These are phyloP conservation scores for Ambrosia artemisiifolia DNA, from an alignment of 129 eudicot species.

Conservation along the genomic window DNA sequence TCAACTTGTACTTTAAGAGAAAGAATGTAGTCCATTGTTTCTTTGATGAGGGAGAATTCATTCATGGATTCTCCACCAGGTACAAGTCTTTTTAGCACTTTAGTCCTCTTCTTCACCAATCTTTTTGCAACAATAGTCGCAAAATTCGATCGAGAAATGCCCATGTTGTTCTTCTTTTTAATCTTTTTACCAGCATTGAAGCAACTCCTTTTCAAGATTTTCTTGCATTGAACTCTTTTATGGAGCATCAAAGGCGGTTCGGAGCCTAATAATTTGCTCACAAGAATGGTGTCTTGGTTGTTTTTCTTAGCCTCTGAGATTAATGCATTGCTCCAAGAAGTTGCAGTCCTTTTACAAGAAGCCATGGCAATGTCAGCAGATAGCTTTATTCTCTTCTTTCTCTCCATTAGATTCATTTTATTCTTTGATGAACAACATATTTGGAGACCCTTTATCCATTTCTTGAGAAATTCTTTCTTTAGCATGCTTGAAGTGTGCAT, in stretches of 20 bases:
- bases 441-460: slow-evolving; percentile 70
- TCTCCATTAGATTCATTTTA: slow-evolving; percentile 47
- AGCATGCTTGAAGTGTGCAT: slow-evolving; percentile 30
- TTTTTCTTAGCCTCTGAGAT: slow-evolving; percentile 39
- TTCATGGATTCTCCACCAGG: slow-evolving; percentile 78
- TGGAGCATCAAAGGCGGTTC: background rate
- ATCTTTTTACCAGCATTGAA: slow-evolving; percentile 12
- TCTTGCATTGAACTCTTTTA: slow-evolving; percentile 41
- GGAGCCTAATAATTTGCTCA: slow-evolving; percentile 28
- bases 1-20: slow-evolving; percentile 70
- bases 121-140: slow-evolving; percentile 49
- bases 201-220: slow-evolving; percentile 44
- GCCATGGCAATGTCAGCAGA: slow-evolving; percentile 82
- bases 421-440: slow-evolving; percentile 43
- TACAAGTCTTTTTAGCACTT: slow-evolving; percentile 64
- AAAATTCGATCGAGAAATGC: background rate
- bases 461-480: slow-evolving; percentile 56
- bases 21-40: slow-evolving; percentile 69
- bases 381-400: slow-evolving; percentile 59
- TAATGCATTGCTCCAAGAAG: slow-evolving; percentile 63
- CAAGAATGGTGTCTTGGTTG: slow-evolving; percentile 18
- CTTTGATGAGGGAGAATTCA: slow-evolving; percentile 50
- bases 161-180: slow-evolving; percentile 14
- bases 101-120: slow-evolving; percentile 58
- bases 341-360: slow-evolving; percentile 40